Evolutionary conservation across 305 asterid genomes (phyloP), one percentile per base, ranked within the genome.

Genomic region (Andrographis paniculata): DNA sequence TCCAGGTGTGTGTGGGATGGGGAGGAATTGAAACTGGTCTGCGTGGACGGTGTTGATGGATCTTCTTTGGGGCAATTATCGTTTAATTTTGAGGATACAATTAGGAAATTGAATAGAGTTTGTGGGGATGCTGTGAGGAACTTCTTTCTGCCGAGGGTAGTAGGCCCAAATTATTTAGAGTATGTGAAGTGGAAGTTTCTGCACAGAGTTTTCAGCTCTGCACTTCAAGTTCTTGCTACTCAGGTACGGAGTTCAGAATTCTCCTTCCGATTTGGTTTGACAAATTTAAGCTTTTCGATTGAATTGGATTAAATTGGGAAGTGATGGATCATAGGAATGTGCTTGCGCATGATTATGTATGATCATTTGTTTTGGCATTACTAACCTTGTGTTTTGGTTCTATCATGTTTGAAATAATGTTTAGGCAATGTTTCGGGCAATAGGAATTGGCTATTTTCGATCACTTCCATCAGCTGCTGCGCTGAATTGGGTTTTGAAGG

Each of bases 381-480:
- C 20, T 41, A 5, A 5, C 42, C 10, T 23, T 13, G 30, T 4
- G 4, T 24, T 3, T 4, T 24, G 30, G 30, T 33, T 33, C n/a
- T 33, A 33, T 33, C 14, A 13, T 49, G 18, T 40, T 9, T 12
- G 43, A n/a, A n/a, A n/a, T n/a, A n/a, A n/a, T 57, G 20, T 54
- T 19, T 62, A 88, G 98, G 95, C 96, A 55, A 91, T 91, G 98
- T 86, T 91, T 60, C 75, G 95, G 42, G 98, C 98, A 17, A 91
- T 91, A 48, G 98, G 98, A 59, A 78, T 86, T 47, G 96, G 98
- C 45, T 73, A 74, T 70, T 70, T 80, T 28, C 84, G 68, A 42
- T 80, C 98, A 14, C 89, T 91, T 48, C 88, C 95, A 17, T 82
- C 94, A 39, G 98, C 95, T 51, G 98, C 98, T 21, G 98, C 95